Evolutionary conservation across 495 filamentous ascomycete genomes (phyloP), one percentile per base, ranked within the genome.

Genomic region (Extremus antarcticus): DNA sequence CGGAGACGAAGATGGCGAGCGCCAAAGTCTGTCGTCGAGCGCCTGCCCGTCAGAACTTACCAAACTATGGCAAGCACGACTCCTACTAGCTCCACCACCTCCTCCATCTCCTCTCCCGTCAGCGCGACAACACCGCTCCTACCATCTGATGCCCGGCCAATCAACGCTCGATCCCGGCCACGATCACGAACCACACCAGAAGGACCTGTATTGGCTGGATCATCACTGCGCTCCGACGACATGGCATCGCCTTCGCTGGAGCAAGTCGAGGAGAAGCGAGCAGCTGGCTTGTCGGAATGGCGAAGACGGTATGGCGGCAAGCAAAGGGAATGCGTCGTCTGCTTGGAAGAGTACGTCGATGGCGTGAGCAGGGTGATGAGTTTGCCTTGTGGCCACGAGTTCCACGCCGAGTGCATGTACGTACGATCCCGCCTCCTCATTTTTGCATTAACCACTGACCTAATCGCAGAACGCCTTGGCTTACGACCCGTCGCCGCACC

Each of bases 371-470:
- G 80, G 54, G 94, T 98, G 17, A 98, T 98, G 92, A 95, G 87
- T 60, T 72, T 98, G 50, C 92, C 92, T n/a, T 98, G 92, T 70
- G 92, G 92, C 21, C 92, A 98, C 66, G 92, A 98, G 64, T 98
- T 98, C 69, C 92, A 98, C 68, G 91, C 75, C 35, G 90, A 92
- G 63, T 98, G 92, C 90, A 97, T 98, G 90, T 96, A 77, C 85
- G 91, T 84, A n/a, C n/a, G n/a, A n/a, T n/a, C 35, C 47, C 61
- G 38, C n/a, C 50, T n/a, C 17, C 29, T 43, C 10, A 29, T 25
- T 17, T 16, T 25, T 19, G 10, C 22, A 39, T 32, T 2, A 2
- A 32, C 1, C 22, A 41, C 46, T 52, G 24, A 53, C 10, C 51
- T 57, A 58, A 54, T 40, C 0, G 45, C 22, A 97, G 91, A 66